Conservation (phyloP, 768 basidiomycete species). For the Suillus subluteus region DNA sequence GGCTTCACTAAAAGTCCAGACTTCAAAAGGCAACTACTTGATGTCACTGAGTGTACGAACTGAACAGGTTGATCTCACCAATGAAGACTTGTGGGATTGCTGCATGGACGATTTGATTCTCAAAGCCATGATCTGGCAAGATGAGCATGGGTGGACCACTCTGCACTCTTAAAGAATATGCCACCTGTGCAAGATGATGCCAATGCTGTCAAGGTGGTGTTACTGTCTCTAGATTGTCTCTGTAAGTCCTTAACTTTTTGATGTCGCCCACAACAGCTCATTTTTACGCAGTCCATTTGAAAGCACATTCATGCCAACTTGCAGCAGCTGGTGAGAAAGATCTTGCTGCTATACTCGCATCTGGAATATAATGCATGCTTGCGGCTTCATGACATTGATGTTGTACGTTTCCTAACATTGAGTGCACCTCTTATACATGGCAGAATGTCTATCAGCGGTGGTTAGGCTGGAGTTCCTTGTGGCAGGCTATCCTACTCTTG, state of each 20-base stretch:
- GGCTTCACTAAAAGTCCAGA: too few relatives aligned
- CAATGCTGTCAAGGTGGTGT: conserved; percentile 78
- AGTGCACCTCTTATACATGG: conserved; percentile 1
- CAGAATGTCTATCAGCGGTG: background rate
- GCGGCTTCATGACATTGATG: conserved; percentile 1
- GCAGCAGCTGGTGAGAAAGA: conserved; percentile 87
- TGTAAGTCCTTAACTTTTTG: conserved; percentile 50
- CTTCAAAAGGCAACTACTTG: too few relatives aligned
- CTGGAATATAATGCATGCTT: conserved; percentile 27
- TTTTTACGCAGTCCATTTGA: conserved; percentile 70
- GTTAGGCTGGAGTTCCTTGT: background rate
- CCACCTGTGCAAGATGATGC: conserved; percentile 41
- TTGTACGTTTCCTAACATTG: conserved; percentile 9
- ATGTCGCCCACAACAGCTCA: conserved; percentile 22
- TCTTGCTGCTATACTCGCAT: conserved; percentile 67
- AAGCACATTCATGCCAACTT: conserved; percentile 84
- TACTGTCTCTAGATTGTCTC: conserved; percentile 88
- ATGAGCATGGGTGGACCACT: too few relatives aligned
- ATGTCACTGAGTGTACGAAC: too few relatives aligned
- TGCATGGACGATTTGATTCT: too few relatives aligned
- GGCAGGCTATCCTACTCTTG: background rate
- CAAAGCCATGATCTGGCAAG: too few relatives aligned
- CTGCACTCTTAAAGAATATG: conserved; percentile 42
- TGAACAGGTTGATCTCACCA: too few relatives aligned
- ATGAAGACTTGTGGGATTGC: too few relatives aligned